Conservation (phyloP, 495 filamentous ascomycete species). For the Aspergillus nanangensis region DNA sequence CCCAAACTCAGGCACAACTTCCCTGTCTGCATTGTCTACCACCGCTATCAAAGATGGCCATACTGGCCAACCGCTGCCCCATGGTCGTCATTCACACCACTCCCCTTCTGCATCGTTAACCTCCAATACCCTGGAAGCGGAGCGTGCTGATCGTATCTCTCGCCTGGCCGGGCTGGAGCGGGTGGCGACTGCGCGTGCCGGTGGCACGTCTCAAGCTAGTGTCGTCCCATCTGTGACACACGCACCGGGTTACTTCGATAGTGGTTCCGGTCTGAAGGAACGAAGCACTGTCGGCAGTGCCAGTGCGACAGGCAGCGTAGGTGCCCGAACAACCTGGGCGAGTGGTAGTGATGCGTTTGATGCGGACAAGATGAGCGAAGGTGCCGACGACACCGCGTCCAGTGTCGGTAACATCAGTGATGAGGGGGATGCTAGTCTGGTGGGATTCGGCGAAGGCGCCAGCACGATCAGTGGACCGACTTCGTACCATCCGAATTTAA, state of each 20-base stretch:
- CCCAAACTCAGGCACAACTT: constrained; percentile 83
- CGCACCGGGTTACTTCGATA: constrained; percentile 65
- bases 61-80: constrained; percentile 59
- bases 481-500: constrained; percentile 34
- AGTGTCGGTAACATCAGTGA: constrained; percentile 75
- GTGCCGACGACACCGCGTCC: constrained; percentile 56
- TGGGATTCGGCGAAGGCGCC: constrained; percentile 85
- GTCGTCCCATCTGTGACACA: constrained; percentile 22
- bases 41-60: constrained; percentile 94
- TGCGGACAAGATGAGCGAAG: constrained; percentile 68
- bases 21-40: constrained; percentile 80
- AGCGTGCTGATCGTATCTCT: constrained; percentile 90
- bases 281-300: constrained; percentile 83
- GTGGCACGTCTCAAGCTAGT: constrained; percentile 26
- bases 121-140: constrained; percentile 74
- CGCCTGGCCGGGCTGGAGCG: constrained; percentile 82
- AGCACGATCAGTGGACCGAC: constrained; percentile 73
- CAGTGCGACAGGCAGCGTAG: constrained; percentile 68
- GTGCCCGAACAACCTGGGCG: constrained; percentile 72
- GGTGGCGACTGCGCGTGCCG: constrained; percentile 62
- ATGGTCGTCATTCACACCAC: constrained; percentile 52
- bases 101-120: constrained; percentile 45
- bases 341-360: constrained; percentile 60
- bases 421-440: constrained; percentile 67
- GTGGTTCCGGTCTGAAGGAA: constrained; percentile 55